Evolutionary conservation across 1,139 yeast genomes (phyloP), one percentile per base, ranked within the genome.

Genomic region (Candida sojae): DNA sequence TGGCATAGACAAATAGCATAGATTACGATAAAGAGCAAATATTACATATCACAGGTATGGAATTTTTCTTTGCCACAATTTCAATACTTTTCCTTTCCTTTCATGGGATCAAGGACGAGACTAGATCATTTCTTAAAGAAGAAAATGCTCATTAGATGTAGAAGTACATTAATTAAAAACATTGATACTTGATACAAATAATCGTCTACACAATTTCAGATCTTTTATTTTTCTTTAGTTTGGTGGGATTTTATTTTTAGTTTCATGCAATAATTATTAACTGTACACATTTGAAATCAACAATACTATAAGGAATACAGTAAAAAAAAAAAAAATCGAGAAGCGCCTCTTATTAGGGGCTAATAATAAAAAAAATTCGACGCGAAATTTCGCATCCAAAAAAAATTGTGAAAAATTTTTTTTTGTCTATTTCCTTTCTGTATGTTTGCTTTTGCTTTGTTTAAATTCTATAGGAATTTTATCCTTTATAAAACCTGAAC

Each of bases 321-420:
- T 6, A 26, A 26, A 26, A 26, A 26, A 26, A 26, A 26, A 26
- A 26, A 7, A 17, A 34, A 17, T 17, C 21, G 21, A 17, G 21
- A 17, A 3, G 21, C 21, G 21, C 21, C 21, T 17, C 21, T 17
- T 17, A 17, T 17, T 17, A 17, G 21, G 21, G 21, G 21, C 21
- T 17, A 17, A 17, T 17, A 17, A 17, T 17, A 17, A 17, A 21
- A 34, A 34, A 36, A 25, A 11, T 4, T n/a, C 33, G 41, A 38
- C 41, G 41, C 41, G 41, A 38, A 28, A 38, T 38, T 38, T 38
- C 41, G 41, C 41, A 38, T 38, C 41, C 41, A 38, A 38, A 38
- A 12, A 12, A 17, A 17, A 17, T 17, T 17, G 21, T 17, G 21
- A 17, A 17, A 17, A 17, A 38, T 21, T 34, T 21, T 9, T 34